Evolutionary conservation across 176 grass and related monocot species (phyloP).

Genomic region (Metroxylon sagu): DNA sequence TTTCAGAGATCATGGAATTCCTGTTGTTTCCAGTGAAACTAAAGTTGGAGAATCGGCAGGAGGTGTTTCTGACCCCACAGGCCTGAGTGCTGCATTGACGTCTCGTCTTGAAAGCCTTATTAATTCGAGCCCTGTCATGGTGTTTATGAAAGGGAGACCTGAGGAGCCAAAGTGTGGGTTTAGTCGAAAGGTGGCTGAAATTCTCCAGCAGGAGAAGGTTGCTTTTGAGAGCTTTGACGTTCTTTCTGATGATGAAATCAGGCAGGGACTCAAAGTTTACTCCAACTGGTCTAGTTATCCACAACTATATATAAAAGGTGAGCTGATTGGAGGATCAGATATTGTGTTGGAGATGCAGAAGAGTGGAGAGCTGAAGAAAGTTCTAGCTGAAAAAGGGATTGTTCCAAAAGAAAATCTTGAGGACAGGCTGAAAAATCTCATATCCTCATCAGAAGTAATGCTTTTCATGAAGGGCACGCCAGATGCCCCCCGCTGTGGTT

Average conservation of each 20-base stretch:
- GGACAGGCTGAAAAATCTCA: constrained; percentile 37
- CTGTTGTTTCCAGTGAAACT: constrained; percentile 31
- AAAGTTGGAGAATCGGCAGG: constrained; percentile 23
- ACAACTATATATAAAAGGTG: constrained; percentile 84
- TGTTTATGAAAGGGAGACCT: constrained; percentile 82
- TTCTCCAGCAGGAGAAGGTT: constrained; percentile 82
- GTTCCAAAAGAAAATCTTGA: constrained; percentile 40
- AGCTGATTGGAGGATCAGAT: constrained; percentile 90
- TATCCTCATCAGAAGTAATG: constrained; percentile 57
- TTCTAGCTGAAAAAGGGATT: constrained; percentile 60
- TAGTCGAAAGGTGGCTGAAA: constrained; percentile 76
- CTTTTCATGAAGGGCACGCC: constrained; percentile 96
- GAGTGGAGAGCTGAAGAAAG: constrained; percentile 76
- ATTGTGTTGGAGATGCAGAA: constrained; percentile 91
- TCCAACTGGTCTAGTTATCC: constrained; percentile 97
- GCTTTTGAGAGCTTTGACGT: constrained; percentile 88
- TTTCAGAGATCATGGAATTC: constrained; percentile 50
- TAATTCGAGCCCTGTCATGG: constrained; percentile 63
- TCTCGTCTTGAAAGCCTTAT: constrained; percentile 44
- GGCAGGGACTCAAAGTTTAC: constrained; percentile 69
- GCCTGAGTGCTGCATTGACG: constrained; percentile 34
- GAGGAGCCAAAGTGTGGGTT: constrained; percentile 95
- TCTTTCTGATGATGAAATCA: constrained; percentile 68
- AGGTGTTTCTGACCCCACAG: constrained; percentile 13
- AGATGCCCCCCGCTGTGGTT: constrained; percentile 68